phyloP scores from a whole-genome alignment of 345 rosid species.

The Gossypium turneri region DNA sequence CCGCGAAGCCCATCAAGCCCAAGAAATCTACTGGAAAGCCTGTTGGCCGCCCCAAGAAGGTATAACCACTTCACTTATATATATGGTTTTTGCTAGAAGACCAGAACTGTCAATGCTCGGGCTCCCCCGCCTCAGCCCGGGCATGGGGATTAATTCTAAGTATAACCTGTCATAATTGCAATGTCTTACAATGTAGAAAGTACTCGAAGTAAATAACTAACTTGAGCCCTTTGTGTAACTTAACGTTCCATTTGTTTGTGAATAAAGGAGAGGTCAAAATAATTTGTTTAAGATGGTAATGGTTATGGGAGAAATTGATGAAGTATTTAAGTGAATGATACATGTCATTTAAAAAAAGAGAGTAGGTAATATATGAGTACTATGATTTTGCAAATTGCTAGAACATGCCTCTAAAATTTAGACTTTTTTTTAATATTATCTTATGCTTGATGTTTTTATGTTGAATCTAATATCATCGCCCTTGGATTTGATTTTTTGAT shows the following conservation, averaged over 20 bases:
- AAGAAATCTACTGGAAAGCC: constrained; percentile 41
- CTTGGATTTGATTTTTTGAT: background rate
- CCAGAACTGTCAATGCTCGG: background rate
- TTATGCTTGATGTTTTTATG: background rate
- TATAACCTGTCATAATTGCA: background rate
- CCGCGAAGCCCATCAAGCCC: constrained; percentile 27
- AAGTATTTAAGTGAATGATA: background rate
- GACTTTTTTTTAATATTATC: background rate
- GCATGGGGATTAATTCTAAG: background rate
- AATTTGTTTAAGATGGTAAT: background rate
- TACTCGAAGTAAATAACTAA: too few relatives aligned
- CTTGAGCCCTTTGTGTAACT: too few relatives aligned
- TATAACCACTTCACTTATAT: constrained; percentile 10
- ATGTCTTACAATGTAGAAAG: too few relatives aligned
- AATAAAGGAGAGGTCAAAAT: background rate
- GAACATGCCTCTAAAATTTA: background rate
- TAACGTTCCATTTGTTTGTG: background rate
- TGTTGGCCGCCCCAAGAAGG: constrained; percentile 75
- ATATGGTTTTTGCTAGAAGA: background rate
- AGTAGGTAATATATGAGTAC: too few relatives aligned
- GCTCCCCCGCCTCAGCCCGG: too few relatives aligned
- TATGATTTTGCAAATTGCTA: background rate
- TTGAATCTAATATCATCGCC: background rate
- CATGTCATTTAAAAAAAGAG: background rate
- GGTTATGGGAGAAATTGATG: background rate